Evolutionary conservation across 306 rosid species (phyloP).

Genomic region (Medicago arabica): DNA sequence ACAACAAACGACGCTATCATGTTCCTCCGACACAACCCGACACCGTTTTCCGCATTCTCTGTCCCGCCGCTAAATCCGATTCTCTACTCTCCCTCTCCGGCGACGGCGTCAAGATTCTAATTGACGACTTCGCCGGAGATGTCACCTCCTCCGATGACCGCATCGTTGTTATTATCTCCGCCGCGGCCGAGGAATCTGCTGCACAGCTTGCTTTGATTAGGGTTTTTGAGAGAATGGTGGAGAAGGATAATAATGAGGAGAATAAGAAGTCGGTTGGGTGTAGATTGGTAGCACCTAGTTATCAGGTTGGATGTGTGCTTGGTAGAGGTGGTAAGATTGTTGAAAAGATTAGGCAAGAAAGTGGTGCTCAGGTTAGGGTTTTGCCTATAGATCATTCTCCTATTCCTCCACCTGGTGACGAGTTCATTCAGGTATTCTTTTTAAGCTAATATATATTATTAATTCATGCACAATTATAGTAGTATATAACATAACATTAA

Average conservation of each 20-base stretch:
- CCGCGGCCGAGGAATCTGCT: conserved; percentile 45
- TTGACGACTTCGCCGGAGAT: conserved; percentile 49
- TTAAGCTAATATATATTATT: not conserved
- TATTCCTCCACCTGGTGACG: conserved; percentile 61
- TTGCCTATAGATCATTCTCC: conserved; percentile 68
- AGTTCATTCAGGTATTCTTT: conserved; percentile 69
- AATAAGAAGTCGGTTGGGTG: conserved; percentile 49
- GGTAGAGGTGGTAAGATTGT: conserved; percentile 74
- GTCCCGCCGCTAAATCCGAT: conserved; percentile 53
- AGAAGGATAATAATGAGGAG: conserved; percentile 40
- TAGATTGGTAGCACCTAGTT: conserved; percentile 65
- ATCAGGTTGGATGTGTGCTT: conserved; percentile 70
- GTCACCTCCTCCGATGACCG: conserved; percentile 53
- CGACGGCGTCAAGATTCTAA: conserved; percentile 54
- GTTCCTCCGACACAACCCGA: conserved; percentile 45
- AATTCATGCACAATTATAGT: not conserved
- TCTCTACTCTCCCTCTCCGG: not conserved
- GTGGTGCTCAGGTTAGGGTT: conserved; percentile 75
- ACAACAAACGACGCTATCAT: conserved; percentile 50
- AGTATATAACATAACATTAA: not conserved
- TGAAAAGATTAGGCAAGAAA: conserved; percentile 76
- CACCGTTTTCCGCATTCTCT: conserved; percentile 60
- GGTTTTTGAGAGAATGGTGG: conserved; percentile 60
- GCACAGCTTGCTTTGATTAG: conserved; percentile 66
- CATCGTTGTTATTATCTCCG: conserved; percentile 28